Evolutionary conservation across 192 early-diverging fungal species (phyloP).

Genomic region (Backusella mclennaniae): DNA sequence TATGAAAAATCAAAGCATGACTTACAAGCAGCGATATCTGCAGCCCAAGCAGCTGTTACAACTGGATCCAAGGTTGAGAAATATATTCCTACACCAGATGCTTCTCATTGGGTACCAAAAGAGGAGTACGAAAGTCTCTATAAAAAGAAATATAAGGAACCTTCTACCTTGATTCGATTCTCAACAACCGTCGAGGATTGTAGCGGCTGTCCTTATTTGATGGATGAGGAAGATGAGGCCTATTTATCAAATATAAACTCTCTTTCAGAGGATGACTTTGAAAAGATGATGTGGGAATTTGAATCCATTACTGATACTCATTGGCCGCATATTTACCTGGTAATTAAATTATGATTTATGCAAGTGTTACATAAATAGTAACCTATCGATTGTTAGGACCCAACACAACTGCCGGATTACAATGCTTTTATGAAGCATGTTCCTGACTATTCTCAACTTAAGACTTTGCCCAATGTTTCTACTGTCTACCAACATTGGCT

Average conservation of each 20-base stretch:
- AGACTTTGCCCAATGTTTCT: not conserved
- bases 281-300: constrained; percentile 69
- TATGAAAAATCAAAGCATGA: constrained; percentile 63
- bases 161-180: constrained; percentile 81
- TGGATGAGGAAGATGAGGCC: constrained; percentile 82
- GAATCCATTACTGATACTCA: constrained; percentile 37
- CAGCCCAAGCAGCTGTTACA: constrained; percentile 63
- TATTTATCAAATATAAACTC: constrained; percentile 36
- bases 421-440: constrained; percentile 8
- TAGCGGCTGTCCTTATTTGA: constrained; percentile 83
- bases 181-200: constrained; percentile 86
- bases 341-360: not conserved
- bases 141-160: constrained; percentile 62
- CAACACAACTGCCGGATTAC: constrained; percentile 14
- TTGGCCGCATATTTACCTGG: constrained; percentile 35
- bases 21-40: constrained; percentile 87
- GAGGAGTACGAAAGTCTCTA: constrained; percentile 67
- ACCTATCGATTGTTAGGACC: not conserved
- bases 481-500: constrained; percentile 58
- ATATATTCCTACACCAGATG: constrained; percentile 94
- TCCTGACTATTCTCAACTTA: constrained; percentile 18
- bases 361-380: not conserved
- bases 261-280: constrained; percentile 74
- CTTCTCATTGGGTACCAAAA: constrained; percentile 63
- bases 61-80: constrained; percentile 58